Conservation (phyloP, 495 filamentous ascomycete species). For the Platismatia glauca region DNA sequence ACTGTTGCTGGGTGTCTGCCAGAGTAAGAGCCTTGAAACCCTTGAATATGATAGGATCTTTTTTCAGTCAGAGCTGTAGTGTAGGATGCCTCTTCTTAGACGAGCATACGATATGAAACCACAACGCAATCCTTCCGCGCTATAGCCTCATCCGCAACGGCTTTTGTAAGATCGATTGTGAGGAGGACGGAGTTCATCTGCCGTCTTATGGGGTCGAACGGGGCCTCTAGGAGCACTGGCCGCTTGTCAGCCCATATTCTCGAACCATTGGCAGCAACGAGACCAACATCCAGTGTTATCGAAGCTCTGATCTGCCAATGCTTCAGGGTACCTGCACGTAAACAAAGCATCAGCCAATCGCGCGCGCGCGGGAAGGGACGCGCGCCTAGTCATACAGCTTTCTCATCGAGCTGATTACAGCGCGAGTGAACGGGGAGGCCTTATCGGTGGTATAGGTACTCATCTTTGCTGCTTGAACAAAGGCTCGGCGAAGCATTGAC, state of each 20-base stretch:
- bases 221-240: conserved; percentile 68
- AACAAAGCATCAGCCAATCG: conserved; percentile 10
- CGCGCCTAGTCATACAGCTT: conserved; percentile 55
- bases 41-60: conserved; percentile 93
- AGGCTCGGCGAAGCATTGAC: conserved; percentile 19
- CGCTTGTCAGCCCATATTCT: not conserved
- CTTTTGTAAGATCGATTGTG: conserved; percentile 81
- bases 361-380: not conserved
- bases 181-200: conserved; percentile 72
- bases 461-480: conserved; percentile 19
- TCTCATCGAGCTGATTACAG: conserved; percentile 71
- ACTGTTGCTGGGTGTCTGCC: conserved; percentile 74
- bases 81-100: not conserved
- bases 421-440: conserved; percentile 62
- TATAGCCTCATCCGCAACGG: conserved; percentile 90
- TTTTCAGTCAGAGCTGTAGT: not conserved
- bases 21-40: conserved; percentile 81
- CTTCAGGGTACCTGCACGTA: conserved; percentile 68
- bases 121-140: conserved; percentile 63
- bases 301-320: conserved; percentile 79
- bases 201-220: conserved; percentile 46
- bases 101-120: conserved; percentile 71
- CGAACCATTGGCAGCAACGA: not conserved
- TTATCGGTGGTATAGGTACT: conserved; percentile 28
- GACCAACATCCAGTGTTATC: conserved; percentile 81